A percentile compares a stretch with the other conserved stretches of the same genome.
phyloP scores from a whole-genome alignment of 352 stramenopile species.

The Phytopythium helicoides region DNA sequence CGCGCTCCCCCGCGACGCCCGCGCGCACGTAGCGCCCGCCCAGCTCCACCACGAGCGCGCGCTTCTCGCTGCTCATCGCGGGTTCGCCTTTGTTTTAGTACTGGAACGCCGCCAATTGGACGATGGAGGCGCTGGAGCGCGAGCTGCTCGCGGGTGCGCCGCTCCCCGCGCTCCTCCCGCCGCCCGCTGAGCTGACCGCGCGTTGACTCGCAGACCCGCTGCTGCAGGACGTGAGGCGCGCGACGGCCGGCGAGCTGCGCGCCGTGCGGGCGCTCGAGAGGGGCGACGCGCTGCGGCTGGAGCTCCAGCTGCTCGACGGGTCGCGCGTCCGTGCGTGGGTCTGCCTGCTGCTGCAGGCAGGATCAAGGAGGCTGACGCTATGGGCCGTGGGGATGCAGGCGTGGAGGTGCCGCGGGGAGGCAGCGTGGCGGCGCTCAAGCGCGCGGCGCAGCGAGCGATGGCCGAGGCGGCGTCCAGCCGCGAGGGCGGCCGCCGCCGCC shows the following conservation, averaged over 20 bases:
- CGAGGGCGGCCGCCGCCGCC: neutral
- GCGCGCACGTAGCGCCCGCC: slow-evolving; percentile 64
- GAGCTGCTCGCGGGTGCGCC: slow-evolving; percentile 11
- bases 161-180: no score
- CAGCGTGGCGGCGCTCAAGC: slow-evolving; percentile 6
- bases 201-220: slow-evolving; percentile 18
- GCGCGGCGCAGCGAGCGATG: slow-evolving; percentile 1
- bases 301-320: slow-evolving; percentile 12
- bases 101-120: no score
- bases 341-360: neutral
- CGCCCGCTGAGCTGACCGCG: no score
- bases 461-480: neutral
- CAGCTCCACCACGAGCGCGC: slow-evolving; percentile 77
- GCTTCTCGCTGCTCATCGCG: slow-evolving; percentile 41
- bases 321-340: slow-evolving; percentile 8
- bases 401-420: slow-evolving; percentile 7
- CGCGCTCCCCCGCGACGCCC: slow-evolving; percentile 73
- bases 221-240: slow-evolving; percentile 9
- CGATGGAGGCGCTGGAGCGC: slow-evolving; percentile 12
- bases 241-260: slow-evolving; percentile 13
- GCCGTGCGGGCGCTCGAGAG: slow-evolving; percentile 7
- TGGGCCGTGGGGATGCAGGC: no score
- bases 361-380: no score
- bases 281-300: slow-evolving; percentile 13
- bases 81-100: neutral